These are phyloP conservation scores for Colletotrichum sidae DNA, from an alignment of 2,329 filamentous ascomycete genomes.

Conservation along the genomic window DNA sequence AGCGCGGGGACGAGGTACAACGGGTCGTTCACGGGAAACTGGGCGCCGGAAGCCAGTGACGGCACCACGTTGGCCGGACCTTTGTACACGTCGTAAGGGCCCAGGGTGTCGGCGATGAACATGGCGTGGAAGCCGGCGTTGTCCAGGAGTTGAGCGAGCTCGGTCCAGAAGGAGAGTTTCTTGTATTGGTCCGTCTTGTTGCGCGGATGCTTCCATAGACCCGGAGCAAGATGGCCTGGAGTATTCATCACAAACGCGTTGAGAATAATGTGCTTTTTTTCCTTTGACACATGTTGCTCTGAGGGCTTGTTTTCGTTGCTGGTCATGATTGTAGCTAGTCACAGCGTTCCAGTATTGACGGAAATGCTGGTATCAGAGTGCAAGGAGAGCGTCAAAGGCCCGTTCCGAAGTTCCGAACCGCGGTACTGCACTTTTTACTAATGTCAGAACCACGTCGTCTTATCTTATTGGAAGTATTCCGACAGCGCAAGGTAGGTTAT, in stretches of 20 bases:
- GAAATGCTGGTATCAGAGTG: neutral
- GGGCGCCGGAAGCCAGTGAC: slow-evolving; percentile 70
- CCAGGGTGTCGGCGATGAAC: slow-evolving; percentile 55
- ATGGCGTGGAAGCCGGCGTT: slow-evolving; percentile 52
- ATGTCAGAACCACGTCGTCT: neutral
- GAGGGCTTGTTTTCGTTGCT: neutral
- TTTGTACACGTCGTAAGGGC: slow-evolving; percentile 77
- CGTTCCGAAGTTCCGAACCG: too few relatives aligned
- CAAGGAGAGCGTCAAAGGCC: neutral
- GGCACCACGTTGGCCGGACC: slow-evolving; percentile 63
- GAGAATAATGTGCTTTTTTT: slow-evolving; percentile 53
- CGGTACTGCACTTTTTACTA: neutral
- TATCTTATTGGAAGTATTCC: neutral
- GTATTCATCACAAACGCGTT: slow-evolving; percentile 56
- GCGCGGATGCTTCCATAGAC: slow-evolving; percentile 69
- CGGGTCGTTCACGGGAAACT: slow-evolving; percentile 80
- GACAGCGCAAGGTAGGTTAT: neutral
- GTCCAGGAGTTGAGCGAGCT: slow-evolving; percentile 51
- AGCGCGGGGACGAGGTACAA: slow-evolving; percentile 72
- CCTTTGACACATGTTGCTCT: neutral
- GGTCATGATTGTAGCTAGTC: neutral
- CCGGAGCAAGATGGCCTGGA: slow-evolving; percentile 59
- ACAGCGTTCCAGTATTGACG: neutral
- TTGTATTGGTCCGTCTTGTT: slow-evolving; percentile 46
- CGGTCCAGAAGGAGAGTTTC: slow-evolving; percentile 46